Evolutionary conservation across 352 stramenopile genomes (phyloP), one percentile per base, ranked within the genome.

Genomic region (Pythium angustatum): DNA sequence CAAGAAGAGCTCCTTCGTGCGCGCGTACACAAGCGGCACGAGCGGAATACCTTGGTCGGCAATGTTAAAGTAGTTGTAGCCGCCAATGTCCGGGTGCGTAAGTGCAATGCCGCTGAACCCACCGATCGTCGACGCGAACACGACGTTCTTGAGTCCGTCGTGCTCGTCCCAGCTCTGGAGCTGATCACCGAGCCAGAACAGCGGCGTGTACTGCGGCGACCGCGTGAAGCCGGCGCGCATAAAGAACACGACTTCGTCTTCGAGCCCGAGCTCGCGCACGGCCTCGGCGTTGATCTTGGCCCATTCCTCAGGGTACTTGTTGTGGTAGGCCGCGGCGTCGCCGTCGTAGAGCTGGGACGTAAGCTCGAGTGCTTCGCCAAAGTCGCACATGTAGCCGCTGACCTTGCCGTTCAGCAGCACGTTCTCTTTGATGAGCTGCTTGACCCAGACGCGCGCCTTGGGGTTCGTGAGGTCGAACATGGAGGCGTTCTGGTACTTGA

Each of bases 321-420:
- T 63, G 43, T 63, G 56, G 56, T 41, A 63, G 5, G 31, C n/a
- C 0, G 56, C 44, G 24, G 56, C 56, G 30, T 63, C 44, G 30
- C 56, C 56, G 31, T 27, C 17, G 44, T 40, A 33, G 44, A 63
- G 22, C 30, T 30, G 27, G 11, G 56, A 33, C 9, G 51, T 41
- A 10, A 63, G 30, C 43, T 30, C 21, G n/a, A 63, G 43, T 9
- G 28, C 56, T 44, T 63, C 56, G 14, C 56, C 56, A 22, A 63
- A 63, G 31, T 63, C 56, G 41, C 55, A 62, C 55, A 62, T 62
- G 55, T 62, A 62, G 43, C 55, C 55, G 28, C 41, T 54, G 27
- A 63, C 56, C 36, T 43, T 43, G 17, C 56, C 56, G 15, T 55
- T 55, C n/a, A 27, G 21, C 21, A 63, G 30, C 38, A 63, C 51